These are phyloP conservation scores for Venustampulla echinocandica DNA, from an alignment of 495 filamentous ascomycete genomes.

Conservation along the genomic window DNA sequence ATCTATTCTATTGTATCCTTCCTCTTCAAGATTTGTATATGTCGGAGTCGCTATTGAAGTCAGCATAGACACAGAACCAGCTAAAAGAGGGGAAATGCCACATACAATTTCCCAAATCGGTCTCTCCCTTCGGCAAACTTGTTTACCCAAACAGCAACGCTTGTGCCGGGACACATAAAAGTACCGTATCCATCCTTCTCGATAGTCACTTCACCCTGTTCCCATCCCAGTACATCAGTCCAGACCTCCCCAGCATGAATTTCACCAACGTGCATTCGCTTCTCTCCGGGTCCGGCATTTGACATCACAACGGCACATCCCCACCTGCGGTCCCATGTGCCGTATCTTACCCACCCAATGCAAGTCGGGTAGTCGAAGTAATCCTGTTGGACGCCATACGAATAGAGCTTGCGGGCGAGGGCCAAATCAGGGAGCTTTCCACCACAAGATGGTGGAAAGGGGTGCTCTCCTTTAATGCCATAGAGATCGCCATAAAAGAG, in stretches of 20 bases:
- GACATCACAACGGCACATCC: conserved; percentile 54
- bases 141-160: conserved; percentile 55
- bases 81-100: neutral
- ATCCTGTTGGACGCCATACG: conserved; percentile 58
- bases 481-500: conserved; percentile 71
- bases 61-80: conserved; percentile 7
- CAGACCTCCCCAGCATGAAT: conserved; percentile 48
- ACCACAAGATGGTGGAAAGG: conserved; percentile 50
- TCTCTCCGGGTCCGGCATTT: conserved; percentile 40
- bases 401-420: conserved; percentile 58
- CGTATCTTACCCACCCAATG: conserved; percentile 61
- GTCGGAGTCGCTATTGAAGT: conserved; percentile 24
- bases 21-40: conserved; percentile 24
- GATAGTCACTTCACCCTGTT: conserved; percentile 37
- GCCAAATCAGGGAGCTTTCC: conserved; percentile 51
- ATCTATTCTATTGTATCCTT: too few species aligned
- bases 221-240: conserved; percentile 53
- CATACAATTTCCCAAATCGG: conserved; percentile 36
- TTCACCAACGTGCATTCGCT: conserved; percentile 55
- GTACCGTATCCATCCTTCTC: conserved; percentile 44
- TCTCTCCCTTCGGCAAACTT: conserved; percentile 44
- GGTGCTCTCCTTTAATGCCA: conserved; percentile 47
- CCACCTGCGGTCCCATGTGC: conserved; percentile 39
- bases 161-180: conserved; percentile 45
- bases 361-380: conserved; percentile 61